Evolutionary conservation across 2,329 filamentous ascomycete species (phyloP).

Genomic region (Fusarium chuoi): DNA sequence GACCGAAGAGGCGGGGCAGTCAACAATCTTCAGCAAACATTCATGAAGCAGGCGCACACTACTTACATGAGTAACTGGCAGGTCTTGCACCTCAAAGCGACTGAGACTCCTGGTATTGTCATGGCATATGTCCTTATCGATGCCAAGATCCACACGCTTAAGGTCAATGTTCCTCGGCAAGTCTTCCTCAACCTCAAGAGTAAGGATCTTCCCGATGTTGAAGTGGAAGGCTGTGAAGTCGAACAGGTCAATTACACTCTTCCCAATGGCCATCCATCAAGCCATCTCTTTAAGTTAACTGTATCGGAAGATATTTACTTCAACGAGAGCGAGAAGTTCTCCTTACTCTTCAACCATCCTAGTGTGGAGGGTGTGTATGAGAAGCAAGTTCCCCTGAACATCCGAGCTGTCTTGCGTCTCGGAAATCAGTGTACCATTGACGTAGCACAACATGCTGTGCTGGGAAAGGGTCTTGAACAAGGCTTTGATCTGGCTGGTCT

Average conservation of each 20-base stretch:
- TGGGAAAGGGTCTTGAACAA: conserved; percentile 91
- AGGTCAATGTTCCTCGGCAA: conserved; percentile 87
- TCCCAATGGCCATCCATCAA: conserved; percentile 93
- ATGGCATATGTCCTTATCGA: conserved; percentile 92
- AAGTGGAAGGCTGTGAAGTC: conserved; percentile 84
- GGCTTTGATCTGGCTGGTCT: conserved; percentile 89
- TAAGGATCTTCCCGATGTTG: conserved; percentile 87
- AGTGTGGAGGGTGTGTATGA: conserved; percentile 99
- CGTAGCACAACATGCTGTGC: conserved; percentile 85
- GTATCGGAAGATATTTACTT: conserved; percentile 91
- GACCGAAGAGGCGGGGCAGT: conserved; percentile 70
- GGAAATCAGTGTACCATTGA: conserved; percentile 95
- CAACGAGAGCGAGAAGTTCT: conserved; percentile 83
- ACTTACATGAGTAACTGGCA: conserved; percentile 96
- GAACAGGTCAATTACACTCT: conserved; percentile 94
- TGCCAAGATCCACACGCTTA: conserved; percentile 87
- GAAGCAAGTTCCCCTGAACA: conserved; percentile 86
- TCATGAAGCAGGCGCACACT: conserved; percentile 91
- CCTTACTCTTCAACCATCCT: conserved; percentile 85
- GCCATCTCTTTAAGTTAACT: conserved; percentile 92
- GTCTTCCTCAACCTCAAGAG: conserved; percentile 93
- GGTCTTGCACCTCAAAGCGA: conserved; percentile 84
- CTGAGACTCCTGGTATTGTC: conserved; percentile 86
- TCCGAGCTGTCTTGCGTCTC: conserved; percentile 87
- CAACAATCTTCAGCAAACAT: conserved; percentile 73